phyloP scores from a whole-genome alignment of 306 rosid species.

The Dalbergia cultrata region DNA sequence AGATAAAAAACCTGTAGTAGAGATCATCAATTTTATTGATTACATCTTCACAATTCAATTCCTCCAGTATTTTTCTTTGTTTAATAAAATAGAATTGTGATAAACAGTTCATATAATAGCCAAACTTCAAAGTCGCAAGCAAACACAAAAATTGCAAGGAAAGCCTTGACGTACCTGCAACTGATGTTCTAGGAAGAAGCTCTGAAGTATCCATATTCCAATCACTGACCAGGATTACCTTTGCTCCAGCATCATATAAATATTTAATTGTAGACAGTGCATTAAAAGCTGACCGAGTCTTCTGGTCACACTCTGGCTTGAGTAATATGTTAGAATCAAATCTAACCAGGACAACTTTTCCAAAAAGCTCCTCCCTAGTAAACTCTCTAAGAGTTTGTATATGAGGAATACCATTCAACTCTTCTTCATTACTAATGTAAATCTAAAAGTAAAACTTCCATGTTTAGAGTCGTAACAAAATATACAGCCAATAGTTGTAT shows the following conservation, averaged over 20 bases:
- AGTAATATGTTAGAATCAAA: slow-evolving; percentile 80
- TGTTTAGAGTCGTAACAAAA: slow-evolving; percentile 42
- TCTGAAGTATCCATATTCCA: slow-evolving; percentile 65
- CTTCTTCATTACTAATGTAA: slow-evolving; percentile 52
- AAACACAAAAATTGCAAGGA: slow-evolving; percentile 41
- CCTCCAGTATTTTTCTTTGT: slow-evolving; percentile 8
- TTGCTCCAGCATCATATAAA: slow-evolving; percentile 68
- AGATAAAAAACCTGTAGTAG: slow-evolving; percentile 68
- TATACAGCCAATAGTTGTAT: slow-evolving; percentile 13
- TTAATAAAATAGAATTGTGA: slow-evolving; percentile 28
- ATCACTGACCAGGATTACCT: slow-evolving; percentile 73
- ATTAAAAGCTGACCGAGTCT: slow-evolving; percentile 50
- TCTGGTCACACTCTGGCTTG: slow-evolving; percentile 48
- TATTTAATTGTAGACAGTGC: slow-evolving; percentile 70
- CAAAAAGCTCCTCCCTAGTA: slow-evolving; percentile 73
- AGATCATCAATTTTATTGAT: slow-evolving; percentile 41
- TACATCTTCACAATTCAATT: slow-evolving; percentile 7
- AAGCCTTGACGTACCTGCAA: slow-evolving; percentile 67
- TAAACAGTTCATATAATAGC: slow-evolving; percentile 29
- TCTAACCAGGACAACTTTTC: slow-evolving; percentile 82
- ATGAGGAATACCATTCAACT: slow-evolving; percentile 67
- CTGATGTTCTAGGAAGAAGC: slow-evolving; percentile 40
- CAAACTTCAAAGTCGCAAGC: slow-evolving; percentile 15
- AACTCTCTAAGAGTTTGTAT: slow-evolving; percentile 81
- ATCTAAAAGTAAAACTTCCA: slow-evolving; percentile 54